Evolutionary conservation across 106 monocot genomes (phyloP).

Genomic region (Alisma plantagoaquatica): DNA sequence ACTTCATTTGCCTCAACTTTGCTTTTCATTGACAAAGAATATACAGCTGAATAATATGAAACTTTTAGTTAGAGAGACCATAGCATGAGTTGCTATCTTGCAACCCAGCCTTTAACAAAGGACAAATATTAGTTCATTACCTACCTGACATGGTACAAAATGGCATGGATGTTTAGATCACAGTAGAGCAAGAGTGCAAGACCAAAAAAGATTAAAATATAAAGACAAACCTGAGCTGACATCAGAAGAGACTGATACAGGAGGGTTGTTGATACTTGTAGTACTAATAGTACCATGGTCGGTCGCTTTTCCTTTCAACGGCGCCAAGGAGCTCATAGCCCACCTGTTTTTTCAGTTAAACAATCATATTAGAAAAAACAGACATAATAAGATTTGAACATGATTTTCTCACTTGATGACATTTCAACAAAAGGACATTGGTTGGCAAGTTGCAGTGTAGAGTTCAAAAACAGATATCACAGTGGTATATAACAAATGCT

Average conservation of each 20-base stretch:
- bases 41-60: no score
- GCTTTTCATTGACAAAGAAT: no score
- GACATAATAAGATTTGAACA: background rate
- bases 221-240: constrained; percentile 35
- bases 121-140: background rate
- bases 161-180: background rate
- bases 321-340: no score
- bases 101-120: no score
- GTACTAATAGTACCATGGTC: constrained; percentile 42
- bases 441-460: background rate
- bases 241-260: constrained; percentile 31
- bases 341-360: constrained; percentile 33
- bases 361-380: background rate
- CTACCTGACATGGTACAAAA: background rate
- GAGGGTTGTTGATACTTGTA: constrained; percentile 30
- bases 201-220: background rate
- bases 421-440: background rate
- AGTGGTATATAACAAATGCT: no score
- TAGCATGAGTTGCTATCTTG: no score
- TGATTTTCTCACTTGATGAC: background rate
- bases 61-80: no score
- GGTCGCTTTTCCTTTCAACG: constrained; percentile 62
- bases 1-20: no score
- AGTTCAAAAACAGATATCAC: background rate
- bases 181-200: background rate